phyloP scores from a whole-genome alignment of 768 basidiomycete genomes.

The Suillus cothurnatus region DNA sequence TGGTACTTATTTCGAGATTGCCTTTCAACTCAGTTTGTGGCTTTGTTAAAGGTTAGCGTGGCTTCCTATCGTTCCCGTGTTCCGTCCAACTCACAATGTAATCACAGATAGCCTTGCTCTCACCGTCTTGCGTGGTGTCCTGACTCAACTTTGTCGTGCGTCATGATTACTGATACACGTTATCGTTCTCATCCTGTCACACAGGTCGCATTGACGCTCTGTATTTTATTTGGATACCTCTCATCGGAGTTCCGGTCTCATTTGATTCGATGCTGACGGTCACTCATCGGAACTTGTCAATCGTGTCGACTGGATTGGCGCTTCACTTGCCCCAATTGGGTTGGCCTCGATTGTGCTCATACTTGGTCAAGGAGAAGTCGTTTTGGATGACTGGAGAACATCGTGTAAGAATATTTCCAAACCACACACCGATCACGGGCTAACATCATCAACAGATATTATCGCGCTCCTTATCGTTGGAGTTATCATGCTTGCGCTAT shows the following conservation, averaged over 20 bases:
- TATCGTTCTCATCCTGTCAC: slow-evolving; percentile 3
- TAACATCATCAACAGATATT: slow-evolving; percentile 50
- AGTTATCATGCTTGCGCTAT: slow-evolving; percentile 53
- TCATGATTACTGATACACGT: neutral
- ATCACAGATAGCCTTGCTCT: slow-evolving; percentile 56
- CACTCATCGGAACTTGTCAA: slow-evolving; percentile 40
- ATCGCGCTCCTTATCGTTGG: slow-evolving; percentile 68
- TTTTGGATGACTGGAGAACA: slow-evolving; percentile 61
- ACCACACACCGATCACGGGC: slow-evolving; percentile 22
- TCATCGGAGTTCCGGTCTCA: slow-evolving; percentile 54
- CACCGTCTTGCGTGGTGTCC: slow-evolving; percentile 73
- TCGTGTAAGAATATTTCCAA: slow-evolving; percentile 40
- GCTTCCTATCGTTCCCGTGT: neutral
- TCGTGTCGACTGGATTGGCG: slow-evolving; percentile 82
- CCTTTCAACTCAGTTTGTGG: slow-evolving; percentile 69
- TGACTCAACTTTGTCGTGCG: slow-evolving; percentile 56
- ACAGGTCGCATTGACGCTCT: slow-evolving; percentile 63
- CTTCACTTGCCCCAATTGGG: slow-evolving; percentile 61
- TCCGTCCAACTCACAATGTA: neutral
- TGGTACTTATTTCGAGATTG: slow-evolving; percentile 56
- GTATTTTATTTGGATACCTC: slow-evolving; percentile 58
- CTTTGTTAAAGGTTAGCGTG: slow-evolving; percentile 53
- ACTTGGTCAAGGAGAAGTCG: slow-evolving; percentile 64
- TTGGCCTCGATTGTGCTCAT: slow-evolving; percentile 74
- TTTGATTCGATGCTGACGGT: slow-evolving; percentile 62